Base-by-base conservation (phyloP, 1,284 basidiomycete species). In the Leccinum subspadiceum region DNA sequence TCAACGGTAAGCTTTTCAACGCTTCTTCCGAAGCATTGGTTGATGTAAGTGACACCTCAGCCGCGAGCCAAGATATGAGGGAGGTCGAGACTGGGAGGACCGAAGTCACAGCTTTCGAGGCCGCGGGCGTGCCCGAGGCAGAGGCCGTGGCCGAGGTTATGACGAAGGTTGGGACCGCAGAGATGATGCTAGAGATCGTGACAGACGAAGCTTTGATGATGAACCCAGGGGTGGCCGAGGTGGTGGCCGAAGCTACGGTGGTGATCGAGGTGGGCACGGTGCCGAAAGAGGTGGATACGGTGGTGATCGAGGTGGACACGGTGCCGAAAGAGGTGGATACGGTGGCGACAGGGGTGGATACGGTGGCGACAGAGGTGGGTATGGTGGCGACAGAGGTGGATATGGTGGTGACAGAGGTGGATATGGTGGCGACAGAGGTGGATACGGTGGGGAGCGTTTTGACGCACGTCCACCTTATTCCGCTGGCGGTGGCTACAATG, bases 1-100 rank as follows among this genome's bases (percentile, higher is more conserved):
- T 35, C 75, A 72, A 62, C 70, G 75, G 74, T 77, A 66, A 17
- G 8, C 9, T 54, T 52, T 64, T 39, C 15, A 35, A 2, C 4
- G 1, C 17, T 37, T 50, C 31, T 56, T 46, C 3, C 0, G 1
- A 51, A 46, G 5, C 24, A 24, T 41, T 41, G 31, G 46, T 46
- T 70, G 56, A 75, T 49, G 13, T 9, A 5, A 31, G 0, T 33
- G 53, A 2, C 17, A 5, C 17, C 2, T 50, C 35, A 72, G 70
- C 4, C 73, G 73, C 24, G 72, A 75, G 39, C 17, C 70, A 29
- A 72, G 62, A 55, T 67, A 70, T 54, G 74, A 72, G 9, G 72
- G 75, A 15, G 73, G 75, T 10, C 76, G 80, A 53, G 81, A 82
- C 24, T 80, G 79, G 76, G 84, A 85, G 58, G 83, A 81, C 10